Percentiles rank a stretch among this genome's conserved stretches.
These are phyloP conservation scores for Cydonia oblonga DNA, from an alignment of 331 rosid species.

Conservation along the genomic window DNA sequence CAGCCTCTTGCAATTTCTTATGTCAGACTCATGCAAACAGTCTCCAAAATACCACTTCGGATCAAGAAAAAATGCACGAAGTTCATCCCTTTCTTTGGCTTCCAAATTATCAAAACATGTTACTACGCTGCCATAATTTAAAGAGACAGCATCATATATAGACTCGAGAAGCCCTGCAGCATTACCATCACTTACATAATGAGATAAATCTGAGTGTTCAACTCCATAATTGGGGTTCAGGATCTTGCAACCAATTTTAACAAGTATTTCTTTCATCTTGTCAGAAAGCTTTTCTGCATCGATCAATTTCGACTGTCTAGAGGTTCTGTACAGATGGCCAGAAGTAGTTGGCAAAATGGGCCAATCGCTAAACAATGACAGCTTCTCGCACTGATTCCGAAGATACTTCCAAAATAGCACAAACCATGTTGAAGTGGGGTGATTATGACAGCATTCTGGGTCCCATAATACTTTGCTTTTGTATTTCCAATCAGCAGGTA, in stretches of 20 bases:
- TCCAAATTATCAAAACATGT: conserved; percentile 46
- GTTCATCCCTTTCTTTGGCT: conserved; percentile 62
- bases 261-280: conserved; percentile 44
- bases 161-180: conserved; percentile 67
- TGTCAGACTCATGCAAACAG: conserved; percentile 43
- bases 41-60: conserved; percentile 81
- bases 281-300: conserved; percentile 53
- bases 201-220: conserved; percentile 58
- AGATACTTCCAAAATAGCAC: conserved; percentile 73
- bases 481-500: conserved; percentile 84
- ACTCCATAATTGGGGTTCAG: conserved; percentile 47
- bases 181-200: conserved; percentile 57
- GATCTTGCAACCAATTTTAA: conserved; percentile 71
- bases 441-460: conserved; percentile 46
- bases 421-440: conserved; percentile 81
- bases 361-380: conserved; percentile 75
- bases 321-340: conserved; percentile 60
- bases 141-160: conserved; percentile 39
- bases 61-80: conserved; percentile 74
- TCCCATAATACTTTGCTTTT: conserved; percentile 78
- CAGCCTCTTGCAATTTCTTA: conserved; percentile 56
- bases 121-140: conserved; percentile 32
- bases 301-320: conserved; percentile 60
- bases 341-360: conserved; percentile 87
- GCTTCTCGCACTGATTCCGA: conserved; percentile 36